phyloP scores from a whole-genome alignment of 805 yeast species.

The Wickerhamomyces silvicola region DNA sequence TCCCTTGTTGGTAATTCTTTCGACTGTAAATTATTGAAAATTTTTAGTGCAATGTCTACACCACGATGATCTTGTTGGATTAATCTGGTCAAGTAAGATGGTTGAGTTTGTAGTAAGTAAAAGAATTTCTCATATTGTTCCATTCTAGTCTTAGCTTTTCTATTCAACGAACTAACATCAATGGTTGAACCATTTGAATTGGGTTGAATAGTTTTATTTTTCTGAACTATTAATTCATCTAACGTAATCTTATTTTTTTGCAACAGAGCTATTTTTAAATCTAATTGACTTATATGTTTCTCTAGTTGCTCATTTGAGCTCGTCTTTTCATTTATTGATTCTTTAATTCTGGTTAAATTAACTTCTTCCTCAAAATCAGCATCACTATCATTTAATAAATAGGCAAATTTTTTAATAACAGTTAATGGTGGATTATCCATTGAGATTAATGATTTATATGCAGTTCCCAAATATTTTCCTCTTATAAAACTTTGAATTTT shows the following conservation, averaged over 20 bases:
- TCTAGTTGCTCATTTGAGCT: slow-evolving; percentile 66
- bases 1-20: slow-evolving; percentile 23
- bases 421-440: slow-evolving; percentile 72
- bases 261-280: slow-evolving; percentile 69
- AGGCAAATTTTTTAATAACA: slow-evolving; percentile 71
- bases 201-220: slow-evolving; percentile 22
- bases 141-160: slow-evolving; percentile 39
- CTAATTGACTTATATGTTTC: slow-evolving; percentile 65
- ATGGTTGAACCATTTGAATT: slow-evolving; percentile 7
- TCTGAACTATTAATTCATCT: slow-evolving; percentile 53
- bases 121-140: slow-evolving; percentile 73
- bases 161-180: slow-evolving; percentile 23
- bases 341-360: slow-evolving; percentile 58
- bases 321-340: slow-evolving; percentile 64
- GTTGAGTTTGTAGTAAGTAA: slow-evolving; percentile 79
- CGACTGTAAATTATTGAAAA: slow-evolving; percentile 19
- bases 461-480: slow-evolving; percentile 58
- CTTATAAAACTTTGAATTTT: slow-evolving; percentile 71
- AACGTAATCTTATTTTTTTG: slow-evolving; percentile 74
- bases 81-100: slow-evolving; percentile 58
- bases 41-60: slow-evolving; percentile 20
- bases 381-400: slow-evolving; percentile 65
- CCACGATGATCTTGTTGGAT: slow-evolving; percentile 31
- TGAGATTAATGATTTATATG: slow-evolving; percentile 65
- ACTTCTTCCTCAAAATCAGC: slow-evolving; percentile 72